Conservation (phyloP, 225 moss, liverwort and hornwort genomes). For the Physcomitrellopsis africana region DNA sequence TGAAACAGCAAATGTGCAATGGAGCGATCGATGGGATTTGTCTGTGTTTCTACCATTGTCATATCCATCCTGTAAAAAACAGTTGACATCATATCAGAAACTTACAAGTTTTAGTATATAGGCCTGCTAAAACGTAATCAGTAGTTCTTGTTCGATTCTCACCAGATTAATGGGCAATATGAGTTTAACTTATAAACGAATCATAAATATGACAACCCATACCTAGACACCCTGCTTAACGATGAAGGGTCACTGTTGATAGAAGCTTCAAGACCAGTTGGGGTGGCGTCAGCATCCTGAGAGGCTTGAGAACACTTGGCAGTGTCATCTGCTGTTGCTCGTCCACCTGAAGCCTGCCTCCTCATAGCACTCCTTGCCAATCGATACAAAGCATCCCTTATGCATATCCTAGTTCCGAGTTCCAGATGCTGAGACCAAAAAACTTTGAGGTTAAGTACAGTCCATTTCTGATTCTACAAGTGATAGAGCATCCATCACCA, state of each 20-base stretch:
- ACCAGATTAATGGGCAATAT: neutral
- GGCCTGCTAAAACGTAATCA: neutral
- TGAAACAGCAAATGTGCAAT: slow-evolving; percentile 77
- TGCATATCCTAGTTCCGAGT: slow-evolving; percentile 57
- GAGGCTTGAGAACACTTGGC: slow-evolving; percentile 50
- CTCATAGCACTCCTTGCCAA: slow-evolving; percentile 76
- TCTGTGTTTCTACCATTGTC: slow-evolving; percentile 70
- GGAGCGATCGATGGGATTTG: slow-evolving; percentile 72
- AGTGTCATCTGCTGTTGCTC: slow-evolving; percentile 45
- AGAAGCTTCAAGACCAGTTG: slow-evolving; percentile 64
- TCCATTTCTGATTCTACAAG: neutral
- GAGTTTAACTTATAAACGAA: neutral
- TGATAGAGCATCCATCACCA: neutral
- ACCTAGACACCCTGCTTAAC: slow-evolving; percentile 64
- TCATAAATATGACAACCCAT: slow-evolving; percentile 4
- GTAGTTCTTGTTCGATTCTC: neutral
- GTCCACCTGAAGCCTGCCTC: slow-evolving; percentile 54
- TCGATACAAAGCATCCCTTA: slow-evolving; percentile 77
- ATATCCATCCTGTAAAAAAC: slow-evolving; percentile 54
- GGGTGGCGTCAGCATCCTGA: slow-evolving; percentile 53
- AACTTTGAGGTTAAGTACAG: neutral
- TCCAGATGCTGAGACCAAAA: slow-evolving; percentile 56
- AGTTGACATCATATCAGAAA: neutral
- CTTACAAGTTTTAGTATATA: neutral
- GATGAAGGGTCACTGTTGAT: slow-evolving; percentile 59